A percentile compares a stretch with the other conserved stretches of the same genome.
phyloP scores from a whole-genome alignment of 2,329 filamentous ascomycete species.

The Rhynchosporium secalis region DNA sequence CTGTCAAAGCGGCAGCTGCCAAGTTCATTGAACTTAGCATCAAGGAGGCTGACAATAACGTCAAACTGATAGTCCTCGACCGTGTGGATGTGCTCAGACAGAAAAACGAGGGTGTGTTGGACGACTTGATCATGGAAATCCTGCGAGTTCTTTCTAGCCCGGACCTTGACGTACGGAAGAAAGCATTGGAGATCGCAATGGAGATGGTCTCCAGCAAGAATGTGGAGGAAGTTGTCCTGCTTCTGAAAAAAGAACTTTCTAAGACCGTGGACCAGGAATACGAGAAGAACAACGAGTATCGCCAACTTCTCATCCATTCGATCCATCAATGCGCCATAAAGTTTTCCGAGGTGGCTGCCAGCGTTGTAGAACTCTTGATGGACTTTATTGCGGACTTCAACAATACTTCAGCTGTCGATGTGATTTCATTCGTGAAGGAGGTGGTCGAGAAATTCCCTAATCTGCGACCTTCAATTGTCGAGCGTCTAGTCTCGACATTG shows the following conservation, averaged over 20 bases:
- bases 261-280: slow-evolving; percentile 99
- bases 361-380: slow-evolving; percentile 95
- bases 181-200: slow-evolving; percentile 84
- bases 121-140: slow-evolving; percentile 96
- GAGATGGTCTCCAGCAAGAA: slow-evolving; percentile 99
- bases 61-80: slow-evolving; percentile 96
- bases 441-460: slow-evolving; percentile 97
- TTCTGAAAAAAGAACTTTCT: slow-evolving; percentile 94
- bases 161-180: slow-evolving; percentile 92
- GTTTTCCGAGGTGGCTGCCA: slow-evolving; percentile 96
- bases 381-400: slow-evolving; percentile 99
- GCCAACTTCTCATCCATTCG: slow-evolving; percentile 90
- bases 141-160: slow-evolving; percentile 91
- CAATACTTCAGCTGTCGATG: slow-evolving; percentile 93
- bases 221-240: slow-evolving; percentile 92
- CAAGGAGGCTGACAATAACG: slow-evolving; percentile 98
- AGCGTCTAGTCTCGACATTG: slow-evolving; percentile 84
- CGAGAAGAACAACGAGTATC: slow-evolving; percentile 96
- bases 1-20: slow-evolving; percentile 90
- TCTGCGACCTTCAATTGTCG: slow-evolving; percentile 82
- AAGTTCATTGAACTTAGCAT: slow-evolving; percentile 98
- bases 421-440: slow-evolving; percentile 98
- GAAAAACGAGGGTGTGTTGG: slow-evolving; percentile 86
- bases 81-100: slow-evolving; percentile 84
- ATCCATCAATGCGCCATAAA: slow-evolving; percentile 99